These are phyloP conservation scores for Cicer chorassanicum DNA, from an alignment of 306 rosid genomes.

Conservation along the genomic window DNA sequence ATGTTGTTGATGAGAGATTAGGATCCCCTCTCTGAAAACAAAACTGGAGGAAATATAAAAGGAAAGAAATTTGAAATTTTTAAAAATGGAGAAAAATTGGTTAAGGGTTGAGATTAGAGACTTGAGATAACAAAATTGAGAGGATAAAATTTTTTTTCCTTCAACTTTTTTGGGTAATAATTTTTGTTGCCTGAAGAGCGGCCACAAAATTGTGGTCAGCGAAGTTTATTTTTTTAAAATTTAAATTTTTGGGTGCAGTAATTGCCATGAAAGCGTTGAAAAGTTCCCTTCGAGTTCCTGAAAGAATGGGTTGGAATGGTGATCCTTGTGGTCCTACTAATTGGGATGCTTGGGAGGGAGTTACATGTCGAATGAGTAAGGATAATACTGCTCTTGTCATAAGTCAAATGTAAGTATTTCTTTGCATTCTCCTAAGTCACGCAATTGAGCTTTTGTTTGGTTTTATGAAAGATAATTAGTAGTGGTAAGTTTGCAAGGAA, in stretches of 20 bases:
- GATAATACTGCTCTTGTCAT: conserved; percentile 65
- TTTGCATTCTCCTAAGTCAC: conserved; percentile 31
- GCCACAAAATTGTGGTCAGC: conserved; percentile 21
- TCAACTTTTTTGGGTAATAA: not conserved
- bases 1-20: not conserved
- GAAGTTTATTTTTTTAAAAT: conserved; percentile 5
- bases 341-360: conserved; percentile 99
- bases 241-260: conserved; percentile 52
- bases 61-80: no score
- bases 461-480: conserved; percentile 29
- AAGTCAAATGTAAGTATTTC: conserved; percentile 76
- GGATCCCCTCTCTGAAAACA: no score
- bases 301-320: conserved; percentile 99
- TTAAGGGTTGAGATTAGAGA: no score
- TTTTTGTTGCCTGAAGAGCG: conserved; percentile 27
- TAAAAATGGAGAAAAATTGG: no score
- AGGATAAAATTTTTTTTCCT: no score
- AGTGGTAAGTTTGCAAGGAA: not conserved
- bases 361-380: conserved; percentile 74
- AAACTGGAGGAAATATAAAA: no score
- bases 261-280: conserved; percentile 87
- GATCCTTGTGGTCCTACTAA: conserved; percentile 98
- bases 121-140: no score
- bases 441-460: conserved; percentile 35
- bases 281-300: conserved; percentile 82